A percentile compares a stretch with the other conserved stretches of the same genome.
These are phyloP conservation scores for Sporisorium reilianum DNA, from an alignment of 1,284 basidiomycete species.

Conservation along the genomic window DNA sequence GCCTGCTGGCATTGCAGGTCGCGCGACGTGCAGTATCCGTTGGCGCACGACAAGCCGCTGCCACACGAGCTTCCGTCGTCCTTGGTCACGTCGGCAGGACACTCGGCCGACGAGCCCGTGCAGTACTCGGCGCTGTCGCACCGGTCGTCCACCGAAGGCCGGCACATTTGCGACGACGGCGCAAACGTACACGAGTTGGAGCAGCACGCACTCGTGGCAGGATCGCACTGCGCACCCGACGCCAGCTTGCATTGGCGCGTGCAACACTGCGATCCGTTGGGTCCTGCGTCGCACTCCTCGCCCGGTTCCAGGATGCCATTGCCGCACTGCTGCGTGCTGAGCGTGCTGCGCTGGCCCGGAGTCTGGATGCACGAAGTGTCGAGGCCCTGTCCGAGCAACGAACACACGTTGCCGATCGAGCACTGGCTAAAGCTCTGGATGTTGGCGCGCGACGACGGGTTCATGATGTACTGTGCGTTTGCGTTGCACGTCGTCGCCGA, in stretches of 20 bases:
- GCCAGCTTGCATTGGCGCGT: slow-evolving; percentile 82
- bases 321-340: slow-evolving; percentile 64
- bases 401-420: slow-evolving; percentile 85
- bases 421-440: slow-evolving; percentile 71
- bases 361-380: slow-evolving; percentile 68
- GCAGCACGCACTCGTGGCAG: slow-evolving; percentile 82
- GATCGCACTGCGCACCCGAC: slow-evolving; percentile 81
- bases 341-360: slow-evolving; percentile 50
- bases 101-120: slow-evolving; percentile 79
- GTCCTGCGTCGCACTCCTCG: slow-evolving; percentile 90
- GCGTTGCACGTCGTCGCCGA: slow-evolving; percentile 77
- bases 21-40: slow-evolving; percentile 83
- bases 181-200: slow-evolving; percentile 79
- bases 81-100: slow-evolving; percentile 78
- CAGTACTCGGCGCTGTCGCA: slow-evolving; percentile 87
- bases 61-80: slow-evolving; percentile 76
- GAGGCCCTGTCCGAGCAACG: slow-evolving; percentile 66
- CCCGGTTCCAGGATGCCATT: slow-evolving; percentile 73
- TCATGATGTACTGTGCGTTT: slow-evolving; percentile 66
- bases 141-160: slow-evolving; percentile 76
- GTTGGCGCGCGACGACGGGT: slow-evolving; percentile 51
- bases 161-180: slow-evolving; percentile 76
- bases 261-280: slow-evolving; percentile 79
- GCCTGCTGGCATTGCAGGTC: slow-evolving; percentile 81
- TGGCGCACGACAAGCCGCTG: slow-evolving; percentile 79